Base-by-base conservation (phyloP, 2,329 filamentous ascomycete genomes). In the Drechslerella coelobrocha region DNA sequence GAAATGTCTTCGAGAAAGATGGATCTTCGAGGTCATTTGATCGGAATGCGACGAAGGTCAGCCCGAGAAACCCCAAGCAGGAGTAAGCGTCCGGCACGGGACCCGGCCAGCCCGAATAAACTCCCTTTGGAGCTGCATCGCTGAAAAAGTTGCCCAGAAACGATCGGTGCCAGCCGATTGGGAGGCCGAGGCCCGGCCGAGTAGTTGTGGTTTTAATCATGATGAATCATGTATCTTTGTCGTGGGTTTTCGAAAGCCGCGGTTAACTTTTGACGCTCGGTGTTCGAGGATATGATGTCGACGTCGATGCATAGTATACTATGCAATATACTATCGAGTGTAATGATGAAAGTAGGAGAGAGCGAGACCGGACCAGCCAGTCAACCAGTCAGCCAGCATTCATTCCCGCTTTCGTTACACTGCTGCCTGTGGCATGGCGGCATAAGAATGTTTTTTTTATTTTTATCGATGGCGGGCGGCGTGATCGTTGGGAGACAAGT, bases 101-200 rank as follows among this genome's bases (percentile, higher is more conserved):
- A 51, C 66, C 66, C 19, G 66, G 66, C 66, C 66, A 71, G 45
- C 53, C 62, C 29, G 66, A 59, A 54, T 71, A 71, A 24, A 71
- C 23, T 8, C 59, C 66, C 50, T 71, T 71, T 24, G 53, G 37
- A n/a, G 26, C 29, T 21, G 56, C 31, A 17, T 55, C 41, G 27
- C 66, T 59, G 39, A 71, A 71, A 41, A 71, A 71, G 27, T 54
- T 55, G 47, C 27, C 39, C 17, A 71, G 59, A 31, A 71, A 71
- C 37, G 48, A 57, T 63, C 59, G 66, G 59, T 71, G 66, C 66
- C 66, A 71, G 66, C 66, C 66, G 54, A 60, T 24, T 48, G 66
- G 66, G 41, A 71, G 66, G 57, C 65, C 52, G 43, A 19, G 17
- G 19, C 41, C 41, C n/a, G 41, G 41, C 41, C 41, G 14, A 17